Evolutionary conservation across 345 rosid species (phyloP).

Genomic region (Geranium brycei): DNA sequence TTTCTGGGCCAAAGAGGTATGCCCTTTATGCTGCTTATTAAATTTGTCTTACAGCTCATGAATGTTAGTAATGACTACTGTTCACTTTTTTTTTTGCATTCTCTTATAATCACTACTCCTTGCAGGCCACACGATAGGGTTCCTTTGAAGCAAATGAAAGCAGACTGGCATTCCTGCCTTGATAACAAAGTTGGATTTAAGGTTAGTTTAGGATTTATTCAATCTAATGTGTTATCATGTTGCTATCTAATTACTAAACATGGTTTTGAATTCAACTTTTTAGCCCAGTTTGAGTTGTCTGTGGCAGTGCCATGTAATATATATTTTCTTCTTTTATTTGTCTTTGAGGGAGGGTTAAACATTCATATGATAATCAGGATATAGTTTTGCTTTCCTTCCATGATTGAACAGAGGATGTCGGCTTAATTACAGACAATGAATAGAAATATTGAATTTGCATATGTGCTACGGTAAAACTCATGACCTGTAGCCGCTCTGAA

Average conservation of each 20-base stretch:
- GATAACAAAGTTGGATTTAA: constrained; percentile 86
- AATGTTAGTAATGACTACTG: neutral
- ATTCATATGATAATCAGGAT: too few species aligned
- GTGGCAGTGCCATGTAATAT: too few species aligned
- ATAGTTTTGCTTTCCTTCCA: too few species aligned
- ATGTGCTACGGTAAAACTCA: too few species aligned
- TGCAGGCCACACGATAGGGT: constrained; percentile 95
- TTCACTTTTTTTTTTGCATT: neutral
- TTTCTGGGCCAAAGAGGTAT: constrained; percentile 95
- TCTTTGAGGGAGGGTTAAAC: too few species aligned
- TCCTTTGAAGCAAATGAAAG: constrained; percentile 82
- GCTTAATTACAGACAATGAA: too few species aligned
- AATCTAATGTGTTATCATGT: neutral
- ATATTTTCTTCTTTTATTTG: too few species aligned
- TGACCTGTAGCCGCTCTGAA: too few species aligned
- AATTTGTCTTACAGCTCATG: neutral
- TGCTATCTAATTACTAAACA: neutral
- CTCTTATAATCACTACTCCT: neutral
- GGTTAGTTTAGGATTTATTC: constrained; percentile 23
- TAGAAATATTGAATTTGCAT: too few species aligned
- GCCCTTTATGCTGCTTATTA: constrained; percentile 7
- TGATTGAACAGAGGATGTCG: too few species aligned
- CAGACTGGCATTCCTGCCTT: constrained; percentile 97
- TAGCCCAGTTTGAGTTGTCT: too few species aligned
- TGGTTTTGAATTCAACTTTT: too few species aligned